Conservation (phyloP, 139 green algal species). For the Picochlorum sp. region DNA sequence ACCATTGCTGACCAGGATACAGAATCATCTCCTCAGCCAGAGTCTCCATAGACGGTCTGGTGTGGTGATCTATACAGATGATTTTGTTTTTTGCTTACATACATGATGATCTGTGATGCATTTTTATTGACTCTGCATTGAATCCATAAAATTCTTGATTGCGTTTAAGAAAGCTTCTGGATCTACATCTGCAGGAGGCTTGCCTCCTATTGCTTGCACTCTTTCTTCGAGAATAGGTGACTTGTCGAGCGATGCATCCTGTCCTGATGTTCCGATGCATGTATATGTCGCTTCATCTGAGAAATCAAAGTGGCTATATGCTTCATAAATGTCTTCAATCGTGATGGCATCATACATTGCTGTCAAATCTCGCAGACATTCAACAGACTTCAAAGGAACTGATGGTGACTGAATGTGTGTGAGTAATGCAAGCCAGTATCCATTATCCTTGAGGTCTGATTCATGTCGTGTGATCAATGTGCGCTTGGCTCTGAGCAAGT, state of each 20-base stretch:
- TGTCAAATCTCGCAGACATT: slow-evolving; percentile 79
- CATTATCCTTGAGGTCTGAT: slow-evolving; percentile 88
- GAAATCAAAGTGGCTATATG: slow-evolving; percentile 67
- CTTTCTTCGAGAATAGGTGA: slow-evolving; percentile 7
- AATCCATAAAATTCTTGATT: slow-evolving; percentile 22
- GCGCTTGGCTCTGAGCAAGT: slow-evolving; percentile 65
- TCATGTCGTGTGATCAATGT: slow-evolving; percentile 93
- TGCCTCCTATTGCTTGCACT: neutral
- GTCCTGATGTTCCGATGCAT: slow-evolving; percentile 69
- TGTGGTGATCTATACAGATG: no score
- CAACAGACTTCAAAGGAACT: slow-evolving; percentile 78
- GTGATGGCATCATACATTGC: slow-evolving; percentile 73
- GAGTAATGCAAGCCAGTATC: slow-evolving; percentile 86
- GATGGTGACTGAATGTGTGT: slow-evolving; percentile 79
- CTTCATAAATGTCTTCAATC: slow-evolving; percentile 82
- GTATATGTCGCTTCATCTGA: slow-evolving; percentile 54
- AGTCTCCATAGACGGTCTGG: no score
- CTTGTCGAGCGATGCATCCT: slow-evolving; percentile 10
- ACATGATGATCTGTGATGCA: neutral
- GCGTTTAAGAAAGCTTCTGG: slow-evolving; percentile 24
- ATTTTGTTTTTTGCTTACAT: no score
- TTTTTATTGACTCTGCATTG: slow-evolving; percentile 10
- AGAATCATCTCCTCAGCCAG: no score
- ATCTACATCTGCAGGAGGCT: slow-evolving; percentile 16
- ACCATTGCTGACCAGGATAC: neutral